Evolutionary conservation across 2,329 filamentous ascomycete species (phyloP), one percentile per base, ranked within the genome.

Genomic region (Botrytis cinerea): DNA sequence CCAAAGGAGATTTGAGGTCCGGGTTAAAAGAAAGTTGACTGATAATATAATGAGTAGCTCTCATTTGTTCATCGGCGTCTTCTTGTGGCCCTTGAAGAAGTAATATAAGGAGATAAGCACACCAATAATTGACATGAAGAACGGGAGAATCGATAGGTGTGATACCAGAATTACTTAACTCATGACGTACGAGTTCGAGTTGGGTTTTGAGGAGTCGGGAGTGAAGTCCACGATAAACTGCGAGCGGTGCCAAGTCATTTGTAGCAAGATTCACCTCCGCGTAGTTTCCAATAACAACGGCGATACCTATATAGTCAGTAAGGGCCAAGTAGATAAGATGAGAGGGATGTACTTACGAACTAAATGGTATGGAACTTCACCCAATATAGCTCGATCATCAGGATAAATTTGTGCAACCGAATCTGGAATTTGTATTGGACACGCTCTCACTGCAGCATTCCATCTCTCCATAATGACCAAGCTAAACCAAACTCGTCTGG

Each of bases 401-500:
- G 87, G 86, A 9, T 87, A 83, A 38, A 91, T 82, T 22, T 91
- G 86, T 10, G 90, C 86, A 70, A 85, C 88, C 74, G 87, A 86
- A 76, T 92, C 88, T 2, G 88, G 88, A 73, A 94, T 89, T 73
- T 90, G 84, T 20, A 89, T 78, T 5, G 90, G 89, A 75, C 86
- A 89, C 20, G 88, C 89, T 7, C 87, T 91, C 35, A 89, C 90
- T n/a, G 89, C 86, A 6, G 92, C 90, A 79, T 93, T 89, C 90
- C 91, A 94, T 25, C 91, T 87, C 78, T 94, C 92, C 75, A 94
- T 86, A 75, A 92, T 86, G 63, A 93, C 87, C 48, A 94, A 83
- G 22, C 89, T 88, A 89, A 90, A 93, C 92, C 92, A 94, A 28
- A 91, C 87, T 61, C 90, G 87, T 69, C 90, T 84, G 2, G 87